Base-by-base conservation (phyloP, 768 basidiomycete genomes). In the Russula dissimulans region DNA sequence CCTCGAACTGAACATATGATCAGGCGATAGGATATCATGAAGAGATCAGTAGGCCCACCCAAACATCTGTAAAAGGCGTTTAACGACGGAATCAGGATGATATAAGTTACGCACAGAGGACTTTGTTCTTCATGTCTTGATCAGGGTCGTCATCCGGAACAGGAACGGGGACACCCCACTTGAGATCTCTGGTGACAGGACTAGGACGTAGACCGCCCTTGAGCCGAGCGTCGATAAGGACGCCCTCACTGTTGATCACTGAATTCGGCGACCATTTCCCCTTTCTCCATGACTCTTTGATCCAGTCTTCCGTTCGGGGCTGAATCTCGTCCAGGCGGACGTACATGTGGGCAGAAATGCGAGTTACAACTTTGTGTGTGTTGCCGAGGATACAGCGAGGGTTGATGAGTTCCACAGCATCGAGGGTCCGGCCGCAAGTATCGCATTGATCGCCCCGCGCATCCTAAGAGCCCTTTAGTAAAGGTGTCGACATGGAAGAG, bases 391-490 rank as follows among this genome's bases (percentile, higher is more conserved):
- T 83, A 71, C 97, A 99, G 45, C 94, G 85, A n/a, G 97, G 97
- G 66, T 92, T 87, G 72, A 97, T 79, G 56, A 99, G 81, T 67
- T 97, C 93, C 61, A 95, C 82, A 2, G 97, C 92, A 64, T 97
- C 92, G 46, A 97, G 81, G 2, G 97, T 97, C 56, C 91, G 81
- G 47, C 87, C 85, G 71, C 97, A 99, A 56, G 84, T 78, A 72
- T 99, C 97, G 72, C 97, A 99, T 76, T 99, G 97, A 71, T 99
- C 97, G 8, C 97, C 97, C 39, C 97, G 89, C 38, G 95, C 97
- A 67, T 97, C 97, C 88, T 92, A 57, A 31, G 18, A 5, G 34
- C 44, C 26, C 18, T 6, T 44, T n/a, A 43, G 53, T 41, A 4
- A 17, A 5, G 48, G 11, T 22, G 12, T 5, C 18, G 18, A 46